Percentiles rank a stretch among this genome's conserved stretches.
These are phyloP conservation scores for Rhodotorula babjevae DNA, from an alignment of 768 basidiomycete species.

Conservation along the genomic window DNA sequence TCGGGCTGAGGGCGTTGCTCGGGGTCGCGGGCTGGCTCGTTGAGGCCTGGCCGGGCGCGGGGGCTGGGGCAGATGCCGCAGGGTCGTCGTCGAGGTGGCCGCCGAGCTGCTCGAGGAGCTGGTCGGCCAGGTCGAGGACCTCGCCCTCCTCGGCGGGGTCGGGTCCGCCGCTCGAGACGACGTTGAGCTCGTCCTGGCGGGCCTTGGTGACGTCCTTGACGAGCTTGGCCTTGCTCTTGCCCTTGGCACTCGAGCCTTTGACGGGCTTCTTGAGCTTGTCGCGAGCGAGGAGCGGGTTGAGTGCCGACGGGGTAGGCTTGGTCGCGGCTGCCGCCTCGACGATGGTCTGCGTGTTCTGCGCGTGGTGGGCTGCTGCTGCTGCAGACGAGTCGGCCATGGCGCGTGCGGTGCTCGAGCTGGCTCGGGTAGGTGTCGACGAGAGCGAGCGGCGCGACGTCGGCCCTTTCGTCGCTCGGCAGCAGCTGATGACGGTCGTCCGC, in stretches of 20 bases:
- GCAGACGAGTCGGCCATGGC: not conserved
- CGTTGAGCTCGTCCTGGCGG: constrained; percentile 27
- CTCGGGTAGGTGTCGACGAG: not conserved
- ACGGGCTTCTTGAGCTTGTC: constrained; percentile 22
- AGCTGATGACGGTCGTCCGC: too few relatives aligned
- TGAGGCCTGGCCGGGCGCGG: constrained; percentile 43
- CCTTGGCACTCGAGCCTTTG: not conserved
- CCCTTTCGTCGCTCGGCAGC: too few relatives aligned
- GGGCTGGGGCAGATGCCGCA: too few relatives aligned
- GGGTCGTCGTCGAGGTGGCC: constrained; percentile 50
- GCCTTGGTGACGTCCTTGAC: constrained; percentile 27
- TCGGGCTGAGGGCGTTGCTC: not conserved
- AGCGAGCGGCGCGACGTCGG: not conserved
- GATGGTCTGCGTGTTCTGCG: constrained; percentile 12
- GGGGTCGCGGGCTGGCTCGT: constrained; percentile 46
- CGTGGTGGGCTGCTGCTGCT: constrained; percentile 16
- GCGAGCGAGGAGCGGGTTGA: constrained; percentile 37
- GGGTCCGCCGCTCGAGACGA: not conserved
- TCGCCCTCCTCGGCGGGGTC: constrained; percentile 43
- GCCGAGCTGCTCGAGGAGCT: constrained; percentile 71
- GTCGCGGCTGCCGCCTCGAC: constrained; percentile 5
- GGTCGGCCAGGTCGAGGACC: constrained; percentile 65
- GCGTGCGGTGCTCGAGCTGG: not conserved
- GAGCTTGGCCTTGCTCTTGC: constrained; percentile 7
- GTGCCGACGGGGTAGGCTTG: not conserved